Evolutionary conservation across 2,329 filamentous ascomycete species (phyloP), one percentile per base, ranked within the genome.

Genomic region (Aureobasidium vineae): DNA sequence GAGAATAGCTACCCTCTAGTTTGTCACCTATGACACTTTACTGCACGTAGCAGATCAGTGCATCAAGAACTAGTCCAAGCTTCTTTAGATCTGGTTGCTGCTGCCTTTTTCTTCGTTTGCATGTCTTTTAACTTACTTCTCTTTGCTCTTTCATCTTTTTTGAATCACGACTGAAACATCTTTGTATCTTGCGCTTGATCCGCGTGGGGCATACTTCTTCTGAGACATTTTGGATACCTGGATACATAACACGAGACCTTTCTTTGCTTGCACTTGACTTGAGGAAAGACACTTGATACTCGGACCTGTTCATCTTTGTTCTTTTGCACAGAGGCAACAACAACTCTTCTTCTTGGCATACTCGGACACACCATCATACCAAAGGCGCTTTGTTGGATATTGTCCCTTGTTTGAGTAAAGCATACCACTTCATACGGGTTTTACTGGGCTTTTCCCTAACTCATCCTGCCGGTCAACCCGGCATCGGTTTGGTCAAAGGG

Each of bases 171-270:
- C 38, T 59, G 54, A 59, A 45, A 59, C 54, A 59, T 59, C 54
- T 59, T 43, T 26, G 36, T 19, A 19, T 33, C 36, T 56, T 54
- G 31, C 38, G 53, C 33, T 36, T 56, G 53, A 41, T 56, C 54
- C 54, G 40, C 54, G 54, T 59, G 54, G 54, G 49, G 54, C 54
- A 59, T 31, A 31, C 33, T 45, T 19, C 5, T 10, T 59, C 54
- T 59, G 40, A 59, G 54, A 59, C 54, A 59, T 59, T 31, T 59
- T 36, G 33, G 10, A 36, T 36, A 36, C 33, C 6, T 33, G 43
- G 10, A n/a, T 40, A 56, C 33, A 57, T 40, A 41, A 43, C 54
- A 59, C 54, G 54, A 59, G 54, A 59, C 54, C 54, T 45, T 59
- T 13, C 33, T 54, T 31, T 13, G 15, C 15, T 52, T 56, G 53